These are phyloP conservation scores for Nicotiana tomentosiformis DNA, from an alignment of 257 asterid species.

Conservation along the genomic window DNA sequence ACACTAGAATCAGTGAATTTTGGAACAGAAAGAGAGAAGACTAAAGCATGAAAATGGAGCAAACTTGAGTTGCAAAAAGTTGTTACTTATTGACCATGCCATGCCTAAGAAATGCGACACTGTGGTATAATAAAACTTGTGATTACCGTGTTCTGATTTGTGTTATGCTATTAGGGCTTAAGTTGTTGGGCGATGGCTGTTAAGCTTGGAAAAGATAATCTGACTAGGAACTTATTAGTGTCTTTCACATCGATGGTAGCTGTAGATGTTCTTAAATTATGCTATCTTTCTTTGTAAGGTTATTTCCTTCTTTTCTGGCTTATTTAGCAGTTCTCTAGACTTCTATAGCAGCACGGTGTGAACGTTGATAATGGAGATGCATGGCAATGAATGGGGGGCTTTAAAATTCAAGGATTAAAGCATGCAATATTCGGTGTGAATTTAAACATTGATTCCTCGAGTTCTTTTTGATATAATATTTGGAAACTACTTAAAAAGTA, in stretches of 20 bases:
- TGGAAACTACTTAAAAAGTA: neutral
- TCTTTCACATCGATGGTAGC: neutral
- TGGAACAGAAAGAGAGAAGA: neutral
- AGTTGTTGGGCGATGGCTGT: neutral
- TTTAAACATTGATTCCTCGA: neutral
- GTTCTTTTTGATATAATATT: neutral
- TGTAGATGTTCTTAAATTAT: neutral
- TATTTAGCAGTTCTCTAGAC: neutral
- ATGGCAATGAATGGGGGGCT: neutral
- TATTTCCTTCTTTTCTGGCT: neutral
- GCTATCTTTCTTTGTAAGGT: neutral
- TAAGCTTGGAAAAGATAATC: neutral
- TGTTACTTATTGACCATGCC: neutral
- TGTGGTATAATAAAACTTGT: neutral
- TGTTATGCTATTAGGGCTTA: neutral
- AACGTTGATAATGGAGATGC: neutral
- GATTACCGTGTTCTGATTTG: neutral
- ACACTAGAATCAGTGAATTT: neutral
- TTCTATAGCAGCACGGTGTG: neutral
- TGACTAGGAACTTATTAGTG: neutral
- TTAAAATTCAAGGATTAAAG: neutral
- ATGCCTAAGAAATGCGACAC: neutral
- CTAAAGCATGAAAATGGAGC: neutral
- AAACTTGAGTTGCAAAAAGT: neutral
- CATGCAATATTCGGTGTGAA: neutral